Evolutionary conservation across 176 grass and related monocot species (phyloP), one percentile per base, ranked within the genome.

Genomic region (Carex parvula): DNA sequence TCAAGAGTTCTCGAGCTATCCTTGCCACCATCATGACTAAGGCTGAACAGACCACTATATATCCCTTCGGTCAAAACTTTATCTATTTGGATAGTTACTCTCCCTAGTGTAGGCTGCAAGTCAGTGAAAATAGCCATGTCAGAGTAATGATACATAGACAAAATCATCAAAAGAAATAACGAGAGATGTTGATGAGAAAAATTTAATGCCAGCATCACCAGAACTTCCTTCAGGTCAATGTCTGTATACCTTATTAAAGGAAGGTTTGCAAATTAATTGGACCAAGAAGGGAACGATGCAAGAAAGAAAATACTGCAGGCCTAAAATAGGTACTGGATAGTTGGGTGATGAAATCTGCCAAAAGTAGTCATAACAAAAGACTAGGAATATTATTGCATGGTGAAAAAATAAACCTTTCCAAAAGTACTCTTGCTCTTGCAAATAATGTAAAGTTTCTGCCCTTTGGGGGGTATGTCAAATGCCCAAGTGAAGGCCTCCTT

Each of bases 401-500:
- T 20, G 18, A 41, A 80, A 60, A 80, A 20, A 60, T 18, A 62
- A 81, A 97, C 95, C 91, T 98, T 98, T 89, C 95, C 95, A 76
- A 98, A 98, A 60, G 95, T 98, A 90, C 88, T 98, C 89, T 94
- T 98, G 91, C 95, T 98, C 88, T 98, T 98, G 86, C 95, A 98
- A 64, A 94, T 65, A 74, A 98, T 94, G 84, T 94, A 98, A 22
- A 98, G 89, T 82, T 98, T 98, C 88, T 98, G 95, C 80, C 95
- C 95, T 91, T 98, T 98, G 4, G 95, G 95, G 2, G 95, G 92
- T 9, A 98, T 87, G 48, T 98, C 95, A 81, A 98, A 98, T 75
- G 92, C 90, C 95, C 95, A 98, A 10, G 92, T 93, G 90, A 98
- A 98, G 80, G 91, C 92, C 84, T 98, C 95, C 5, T 94, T 93